Evolutionary conservation across 805 yeast species (phyloP).

Genomic region (Hanseniaspora pseudoguilliermondii): DNA sequence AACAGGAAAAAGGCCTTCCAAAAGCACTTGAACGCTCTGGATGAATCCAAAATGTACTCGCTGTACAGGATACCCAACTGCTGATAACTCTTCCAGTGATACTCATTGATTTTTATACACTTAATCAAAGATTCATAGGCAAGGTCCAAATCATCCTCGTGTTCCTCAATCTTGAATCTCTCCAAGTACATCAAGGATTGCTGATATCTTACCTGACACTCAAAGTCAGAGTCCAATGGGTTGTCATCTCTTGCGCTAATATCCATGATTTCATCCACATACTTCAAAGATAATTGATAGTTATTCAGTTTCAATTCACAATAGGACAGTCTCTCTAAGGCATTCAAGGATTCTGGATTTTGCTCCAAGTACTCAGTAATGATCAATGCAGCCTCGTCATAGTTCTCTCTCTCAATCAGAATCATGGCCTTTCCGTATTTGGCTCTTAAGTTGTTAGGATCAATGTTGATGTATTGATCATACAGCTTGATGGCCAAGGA

Average conservation of each 20-base stretch:
- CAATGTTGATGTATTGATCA: conserved; percentile 41
- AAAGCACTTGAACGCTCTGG: conserved; percentile 73
- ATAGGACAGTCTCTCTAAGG: conserved; percentile 66
- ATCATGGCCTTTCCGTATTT: conserved; percentile 74
- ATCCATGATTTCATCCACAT: conserved; percentile 21
- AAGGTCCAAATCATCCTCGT: conserved; percentile 27
- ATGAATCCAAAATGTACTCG: conserved; percentile 42
- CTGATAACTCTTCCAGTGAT: conserved; percentile 68
- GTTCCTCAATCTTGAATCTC: conserved; percentile 15
- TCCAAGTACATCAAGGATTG: conserved; percentile 40
- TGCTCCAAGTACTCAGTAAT: conserved; percentile 39
- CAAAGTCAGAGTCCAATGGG: conserved; percentile 29
- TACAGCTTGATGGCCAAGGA: conserved; percentile 60
- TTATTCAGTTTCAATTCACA: conserved; percentile 48
- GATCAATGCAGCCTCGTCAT: conserved; percentile 40
- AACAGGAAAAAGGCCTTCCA: conserved; percentile 83
- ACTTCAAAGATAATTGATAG: conserved; percentile 33
- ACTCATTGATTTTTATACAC: conserved; percentile 51
- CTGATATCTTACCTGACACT: conserved; percentile 66
- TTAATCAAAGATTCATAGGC: conserved; percentile 49
- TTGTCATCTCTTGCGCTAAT: conserved; percentile 37
- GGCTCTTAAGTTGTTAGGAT: conserved; percentile 43
- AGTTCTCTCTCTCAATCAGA: conserved; percentile 49
- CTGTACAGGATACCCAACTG: conserved; percentile 66
- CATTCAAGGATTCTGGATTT: conserved; percentile 44